phyloP scores from a whole-genome alignment of 2,329 filamentous ascomycete species.

The Bipolaris gigantea region DNA sequence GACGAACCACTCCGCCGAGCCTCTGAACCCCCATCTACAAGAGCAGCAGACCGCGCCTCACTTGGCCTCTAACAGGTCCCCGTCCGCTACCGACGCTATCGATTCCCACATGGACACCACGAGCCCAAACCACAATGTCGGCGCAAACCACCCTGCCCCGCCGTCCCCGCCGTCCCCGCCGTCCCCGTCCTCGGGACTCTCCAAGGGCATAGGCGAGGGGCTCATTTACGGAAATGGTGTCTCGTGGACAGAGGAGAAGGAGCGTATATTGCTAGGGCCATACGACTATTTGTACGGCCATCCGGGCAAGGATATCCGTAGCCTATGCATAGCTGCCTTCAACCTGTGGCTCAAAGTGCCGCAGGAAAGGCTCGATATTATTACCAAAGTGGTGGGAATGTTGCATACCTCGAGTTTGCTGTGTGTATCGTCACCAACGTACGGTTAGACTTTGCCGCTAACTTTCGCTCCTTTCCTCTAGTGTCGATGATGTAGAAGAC shows the following conservation, averaged over 20 bases:
- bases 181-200: slow-evolving; percentile 29
- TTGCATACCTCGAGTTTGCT: slow-evolving; percentile 82
- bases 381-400: slow-evolving; percentile 81
- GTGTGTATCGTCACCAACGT: slow-evolving; percentile 27
- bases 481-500: slow-evolving; percentile 85
- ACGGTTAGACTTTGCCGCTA: not conserved
- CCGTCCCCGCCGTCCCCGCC: slow-evolving; percentile 37
- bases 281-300: slow-evolving; percentile 79
- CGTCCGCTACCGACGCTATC: not conserved
- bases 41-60: slow-evolving; percentile 13
- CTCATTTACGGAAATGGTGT: slow-evolving; percentile 47
- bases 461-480: slow-evolving; percentile 2
- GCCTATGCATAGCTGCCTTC: slow-evolving; percentile 78
- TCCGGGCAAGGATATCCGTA: slow-evolving; percentile 82
- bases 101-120: slow-evolving; percentile 6
- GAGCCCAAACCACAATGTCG: slow-evolving; percentile 12
- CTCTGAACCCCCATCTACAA: slow-evolving; percentile 10
- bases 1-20: slow-evolving; percentile 30
- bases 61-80: not conserved
- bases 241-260: slow-evolving; percentile 73
- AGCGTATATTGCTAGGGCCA: slow-evolving; percentile 74
- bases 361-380: slow-evolving; percentile 67
- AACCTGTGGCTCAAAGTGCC: slow-evolving; percentile 80
- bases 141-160: slow-evolving; percentile 34
- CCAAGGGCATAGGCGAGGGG: slow-evolving; percentile 39